Evolutionary conservation across 306 rosid genomes (phyloP).

Genomic region (Prunus dulcis): DNA sequence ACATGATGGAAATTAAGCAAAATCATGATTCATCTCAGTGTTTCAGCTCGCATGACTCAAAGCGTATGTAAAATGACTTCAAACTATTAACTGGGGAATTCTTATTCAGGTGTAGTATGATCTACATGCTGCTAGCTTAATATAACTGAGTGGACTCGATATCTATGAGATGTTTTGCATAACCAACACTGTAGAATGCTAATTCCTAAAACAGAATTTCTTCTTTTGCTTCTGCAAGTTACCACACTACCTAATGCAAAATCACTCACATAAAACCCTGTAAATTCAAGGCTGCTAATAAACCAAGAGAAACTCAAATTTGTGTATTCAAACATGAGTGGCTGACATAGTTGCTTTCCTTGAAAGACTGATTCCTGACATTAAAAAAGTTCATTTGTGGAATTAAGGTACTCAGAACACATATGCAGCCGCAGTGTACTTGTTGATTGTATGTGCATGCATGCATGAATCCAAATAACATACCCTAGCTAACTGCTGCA

Average conservation of each 20-base stretch:
- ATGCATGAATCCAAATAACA: background rate
- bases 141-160: background rate
- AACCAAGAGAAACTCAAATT: background rate
- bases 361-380: background rate
- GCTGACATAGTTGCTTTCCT: background rate
- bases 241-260: background rate
- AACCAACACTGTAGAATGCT: no score
- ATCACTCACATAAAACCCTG: background rate
- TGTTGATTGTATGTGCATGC: background rate
- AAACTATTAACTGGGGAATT: background rate
- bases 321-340: background rate
- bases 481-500: slow-evolving; percentile 83
- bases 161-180: no score
- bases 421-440: background rate
- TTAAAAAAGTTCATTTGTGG: no score
- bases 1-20: background rate
- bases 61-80: no score
- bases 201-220: background rate
- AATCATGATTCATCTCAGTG: background rate
- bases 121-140: background rate
- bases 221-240: background rate
- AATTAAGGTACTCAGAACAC: background rate
- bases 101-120: background rate
- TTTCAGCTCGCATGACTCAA: background rate
- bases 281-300: background rate